Conservation (phyloP, 1,284 basidiomycete genomes). For the Taiwanofungus camphoratus region DNA sequence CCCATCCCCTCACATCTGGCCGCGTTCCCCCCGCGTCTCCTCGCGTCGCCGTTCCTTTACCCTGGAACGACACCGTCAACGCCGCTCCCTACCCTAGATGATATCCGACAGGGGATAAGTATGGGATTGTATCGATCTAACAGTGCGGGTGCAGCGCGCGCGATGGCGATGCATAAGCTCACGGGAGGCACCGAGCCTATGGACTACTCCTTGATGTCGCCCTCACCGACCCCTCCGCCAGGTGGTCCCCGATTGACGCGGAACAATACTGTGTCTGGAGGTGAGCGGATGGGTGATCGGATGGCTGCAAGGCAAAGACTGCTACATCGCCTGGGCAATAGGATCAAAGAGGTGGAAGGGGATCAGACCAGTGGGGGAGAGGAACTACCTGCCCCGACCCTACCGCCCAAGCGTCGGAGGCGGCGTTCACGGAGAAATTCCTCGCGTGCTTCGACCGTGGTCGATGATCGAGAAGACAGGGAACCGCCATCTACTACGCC, state of each 20-base stretch:
- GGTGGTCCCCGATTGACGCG: slow-evolving; percentile 46
- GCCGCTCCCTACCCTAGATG: slow-evolving; percentile 67
- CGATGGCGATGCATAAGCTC: slow-evolving; percentile 70
- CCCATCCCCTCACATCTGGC: slow-evolving; percentile 60
- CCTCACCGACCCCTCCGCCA: slow-evolving; percentile 44
- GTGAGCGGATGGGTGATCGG: slow-evolving; percentile 69
- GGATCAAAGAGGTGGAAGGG: slow-evolving; percentile 58
- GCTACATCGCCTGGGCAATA: slow-evolving; percentile 54
- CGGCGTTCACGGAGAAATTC: slow-evolving; percentile 57
- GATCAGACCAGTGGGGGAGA: slow-evolving; percentile 60
- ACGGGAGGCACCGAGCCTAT: slow-evolving; percentile 58
- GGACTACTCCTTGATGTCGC: slow-evolving; percentile 32
- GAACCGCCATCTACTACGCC: slow-evolving; percentile 55
- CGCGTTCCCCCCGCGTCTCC: slow-evolving; percentile 45
- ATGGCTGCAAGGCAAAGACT: slow-evolving; percentile 62
- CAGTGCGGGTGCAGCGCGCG: slow-evolving; percentile 59
- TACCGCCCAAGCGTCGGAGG: slow-evolving; percentile 45
- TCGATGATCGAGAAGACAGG: slow-evolving; percentile 68
- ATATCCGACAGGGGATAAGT: slow-evolving; percentile 45
- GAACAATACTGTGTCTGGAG: slow-evolving; percentile 76
- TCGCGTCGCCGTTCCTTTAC: slow-evolving; percentile 42
- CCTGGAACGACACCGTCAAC: slow-evolving; percentile 60
- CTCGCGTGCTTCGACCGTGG: slow-evolving; percentile 40
- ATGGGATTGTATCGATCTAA: slow-evolving; percentile 66
- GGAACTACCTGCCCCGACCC: slow-evolving; percentile 42